Evolutionary conservation across 2,329 filamentous ascomycete genomes (phyloP), one percentile per base, ranked within the genome.

Genomic region (Tolypocladium endophyticum): DNA sequence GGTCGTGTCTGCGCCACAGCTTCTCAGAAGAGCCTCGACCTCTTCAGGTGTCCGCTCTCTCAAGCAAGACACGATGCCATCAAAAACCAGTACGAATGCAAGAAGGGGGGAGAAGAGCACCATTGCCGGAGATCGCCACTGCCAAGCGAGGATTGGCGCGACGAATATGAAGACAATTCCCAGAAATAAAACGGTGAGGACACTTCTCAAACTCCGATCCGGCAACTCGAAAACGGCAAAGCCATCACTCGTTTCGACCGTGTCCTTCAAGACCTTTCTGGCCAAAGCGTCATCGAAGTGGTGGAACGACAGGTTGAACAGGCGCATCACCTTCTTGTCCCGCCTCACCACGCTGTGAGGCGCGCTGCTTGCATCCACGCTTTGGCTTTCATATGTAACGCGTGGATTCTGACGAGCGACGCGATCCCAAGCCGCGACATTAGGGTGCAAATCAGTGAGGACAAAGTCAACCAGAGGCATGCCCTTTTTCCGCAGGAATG

Each of bases 181-280:
- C 60, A 87, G 76, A 14, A 81, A 65, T 41, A 80, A 72, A 52
- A 82, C 76, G 4, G 81, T 79, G 28, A 87, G 61, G 47, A 87
- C 70, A 39, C 83, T 81, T 2, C 77, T 70, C 1, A 85, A 63
- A 20, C 77, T 78, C 38, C 88, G 82, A 64, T 87, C 85, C 70
- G 90, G 87, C n/a, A 91, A 78, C 72, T 91, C 88, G 62, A 91
- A 85, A 61, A 92, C 88, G 11, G 81, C 86, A 65, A 90, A 87
- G 0, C 83, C 87, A 62, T 88, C 81, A 58, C 83, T 81, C 0
- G 82, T 88, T 65, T 83, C 77, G 43, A 90, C 71, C 0, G 86
- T 87, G 68, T 88, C 85, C 58, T 76, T 77, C 38, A 92, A 70
- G 36, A 90, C 87, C 11, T 78, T 76, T 33, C 70, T 73, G 0